A percentile compares a stretch with the other conserved stretches of the same genome.
Evolutionary conservation across 208 protist genomes (phyloP).

Genomic region (Leishmania braziliensis): DNA sequence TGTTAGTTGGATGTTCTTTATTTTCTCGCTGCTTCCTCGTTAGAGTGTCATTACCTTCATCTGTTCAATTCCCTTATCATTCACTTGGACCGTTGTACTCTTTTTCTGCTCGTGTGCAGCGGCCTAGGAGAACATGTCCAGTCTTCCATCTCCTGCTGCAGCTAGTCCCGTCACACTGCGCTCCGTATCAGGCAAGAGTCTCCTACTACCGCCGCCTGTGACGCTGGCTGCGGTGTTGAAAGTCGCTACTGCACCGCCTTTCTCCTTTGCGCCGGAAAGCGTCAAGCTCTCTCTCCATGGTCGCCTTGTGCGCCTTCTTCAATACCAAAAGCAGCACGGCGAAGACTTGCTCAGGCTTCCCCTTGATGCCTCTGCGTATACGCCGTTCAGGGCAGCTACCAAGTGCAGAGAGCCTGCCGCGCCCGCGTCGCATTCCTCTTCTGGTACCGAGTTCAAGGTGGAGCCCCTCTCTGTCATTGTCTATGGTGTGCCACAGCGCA

Average conservation of each 20-base stretch:
- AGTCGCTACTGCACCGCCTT: conserved; percentile 32
- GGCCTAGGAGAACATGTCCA: not conserved
- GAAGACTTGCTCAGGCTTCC: not conserved
- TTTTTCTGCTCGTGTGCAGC: not conserved
- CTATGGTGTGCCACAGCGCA: conserved; percentile 26
- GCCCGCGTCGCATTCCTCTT: not conserved
- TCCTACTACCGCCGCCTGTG: conserved; percentile 34
- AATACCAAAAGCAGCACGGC: conserved; percentile 14
- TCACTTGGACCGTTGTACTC: not conserved
- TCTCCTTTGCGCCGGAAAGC: conserved; percentile 36
- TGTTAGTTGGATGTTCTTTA: not conserved
- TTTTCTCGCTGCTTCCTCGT: not conserved
- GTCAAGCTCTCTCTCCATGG: conserved; percentile 40
- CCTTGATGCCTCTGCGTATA: conserved; percentile 22
- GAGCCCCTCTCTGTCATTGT: conserved; percentile 24
- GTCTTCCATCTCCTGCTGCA: not conserved
- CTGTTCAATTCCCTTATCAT: not conserved
- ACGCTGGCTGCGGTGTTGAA: conserved; percentile 43
- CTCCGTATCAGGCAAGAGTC: conserved; percentile 48
- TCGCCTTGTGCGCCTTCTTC: conserved; percentile 15
- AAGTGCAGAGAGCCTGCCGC: not conserved
- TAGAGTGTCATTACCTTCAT: not conserved
- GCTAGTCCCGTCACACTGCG: conserved; percentile 32
- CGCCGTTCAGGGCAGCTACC: not conserved
- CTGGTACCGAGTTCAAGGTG: not conserved